A percentile compares a stretch with the other conserved stretches of the same genome.
Conservation (phyloP, 257 asterid species). For the Cinchona pubescens region DNA sequence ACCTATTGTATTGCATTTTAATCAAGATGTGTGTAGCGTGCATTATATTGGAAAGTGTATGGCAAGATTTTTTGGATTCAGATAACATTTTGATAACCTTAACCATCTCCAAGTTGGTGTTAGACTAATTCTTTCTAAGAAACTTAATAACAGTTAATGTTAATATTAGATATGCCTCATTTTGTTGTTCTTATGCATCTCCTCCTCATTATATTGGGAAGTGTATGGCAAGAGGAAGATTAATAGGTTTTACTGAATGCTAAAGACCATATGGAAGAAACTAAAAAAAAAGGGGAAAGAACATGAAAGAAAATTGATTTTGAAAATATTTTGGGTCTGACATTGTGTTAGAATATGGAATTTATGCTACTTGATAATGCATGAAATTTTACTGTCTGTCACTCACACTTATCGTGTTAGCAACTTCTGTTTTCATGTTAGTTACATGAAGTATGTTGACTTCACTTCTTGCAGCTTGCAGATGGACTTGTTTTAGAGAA, state of each 20-base stretch:
- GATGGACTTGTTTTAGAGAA: constrained; percentile 74
- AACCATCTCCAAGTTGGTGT: not conserved
- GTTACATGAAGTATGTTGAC: not conserved
- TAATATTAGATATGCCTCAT: too few relatives aligned
- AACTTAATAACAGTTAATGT: not conserved
- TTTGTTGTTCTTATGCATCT: not conserved
- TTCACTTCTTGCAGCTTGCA: constrained; percentile 54
- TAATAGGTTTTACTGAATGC: not conserved
- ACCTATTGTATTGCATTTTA: too few relatives aligned
- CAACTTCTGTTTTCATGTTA: not conserved
- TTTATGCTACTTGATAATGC: not conserved
- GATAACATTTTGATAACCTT: not conserved
- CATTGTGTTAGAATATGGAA: not conserved
- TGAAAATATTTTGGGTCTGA: not conserved
- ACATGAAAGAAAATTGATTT: not conserved
- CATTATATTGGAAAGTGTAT: not conserved
- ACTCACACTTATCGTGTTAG: not conserved
- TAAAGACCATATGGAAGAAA: not conserved
- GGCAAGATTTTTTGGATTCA: not conserved
- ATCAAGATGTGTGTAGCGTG: not conserved
- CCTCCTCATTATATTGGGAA: not conserved
- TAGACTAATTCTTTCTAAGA: not conserved
- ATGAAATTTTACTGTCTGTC: not conserved
- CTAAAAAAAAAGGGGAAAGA: not conserved
- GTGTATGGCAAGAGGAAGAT: not conserved